Percentiles rank a stretch among this genome's conserved stretches.
phyloP scores from a whole-genome alignment of 129 eudicot species.

The Artemisia tridentata region DNA sequence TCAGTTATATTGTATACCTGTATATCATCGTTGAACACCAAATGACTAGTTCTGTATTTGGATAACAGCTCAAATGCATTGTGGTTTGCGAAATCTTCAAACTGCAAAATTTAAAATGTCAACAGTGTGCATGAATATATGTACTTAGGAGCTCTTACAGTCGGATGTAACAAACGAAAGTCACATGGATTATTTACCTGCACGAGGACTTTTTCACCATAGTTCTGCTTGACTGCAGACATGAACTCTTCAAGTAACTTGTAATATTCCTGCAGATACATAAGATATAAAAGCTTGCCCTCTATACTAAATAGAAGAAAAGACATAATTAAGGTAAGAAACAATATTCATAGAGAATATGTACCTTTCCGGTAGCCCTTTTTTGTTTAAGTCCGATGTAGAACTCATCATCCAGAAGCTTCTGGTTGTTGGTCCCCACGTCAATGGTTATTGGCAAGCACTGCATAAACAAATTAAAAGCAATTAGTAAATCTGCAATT shows the following conservation, averaged over 20 bases:
- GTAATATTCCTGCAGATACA: conserved; percentile 61
- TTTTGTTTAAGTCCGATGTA: conserved; percentile 80
- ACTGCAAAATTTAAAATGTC: too few species aligned
- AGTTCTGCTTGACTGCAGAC: conserved; percentile 87
- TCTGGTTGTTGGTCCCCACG: conserved; percentile 85
- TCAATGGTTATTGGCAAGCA: conserved; percentile 91
- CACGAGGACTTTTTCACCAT: conserved; percentile 91
- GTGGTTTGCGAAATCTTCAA: too few species aligned
- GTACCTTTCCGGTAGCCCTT: conserved; percentile 83
- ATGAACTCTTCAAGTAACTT: conserved; percentile 77
- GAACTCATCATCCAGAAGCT: conserved; percentile 72
- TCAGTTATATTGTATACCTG: too few species aligned
- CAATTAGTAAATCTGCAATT: too few species aligned
- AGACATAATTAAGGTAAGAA: conserved; percentile 8
- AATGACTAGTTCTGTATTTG: too few species aligned
- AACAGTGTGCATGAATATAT: too few species aligned
- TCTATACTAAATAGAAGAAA: neutral
- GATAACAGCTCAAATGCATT: too few species aligned
- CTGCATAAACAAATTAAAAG: conserved; percentile 33
- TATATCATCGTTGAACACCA: too few species aligned
- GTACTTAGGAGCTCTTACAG: neutral
- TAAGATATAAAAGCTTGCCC: neutral
- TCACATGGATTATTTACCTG: conserved; percentile 45
- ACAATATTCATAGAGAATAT: conserved; percentile 7
- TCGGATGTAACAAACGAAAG: neutral